A percentile compares a stretch with the other conserved stretches of the same genome.
These are phyloP conservation scores for Fusarium pseudograminearum DNA, from an alignment of 2,329 filamentous ascomycete genomes.

Conservation along the genomic window DNA sequence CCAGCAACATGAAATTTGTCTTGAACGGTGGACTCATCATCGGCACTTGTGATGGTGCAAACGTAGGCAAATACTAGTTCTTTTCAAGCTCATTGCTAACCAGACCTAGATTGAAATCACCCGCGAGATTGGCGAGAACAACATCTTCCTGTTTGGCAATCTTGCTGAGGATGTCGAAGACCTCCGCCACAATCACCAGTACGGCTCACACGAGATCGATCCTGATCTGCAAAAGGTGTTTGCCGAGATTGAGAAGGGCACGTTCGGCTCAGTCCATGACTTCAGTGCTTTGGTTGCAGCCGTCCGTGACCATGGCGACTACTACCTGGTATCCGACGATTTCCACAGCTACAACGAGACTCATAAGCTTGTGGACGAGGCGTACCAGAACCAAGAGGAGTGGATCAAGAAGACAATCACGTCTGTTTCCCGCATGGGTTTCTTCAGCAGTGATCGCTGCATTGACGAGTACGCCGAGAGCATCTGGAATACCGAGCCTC, in stretches of 20 bases:
- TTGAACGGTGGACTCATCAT: constrained; percentile 97
- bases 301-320: constrained; percentile 93
- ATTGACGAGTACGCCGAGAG: constrained; percentile 97
- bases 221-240: constrained; percentile 84
- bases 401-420: constrained; percentile 93
- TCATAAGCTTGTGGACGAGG: constrained; percentile 89
- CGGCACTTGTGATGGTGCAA: constrained; percentile 96
- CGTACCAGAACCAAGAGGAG: constrained; percentile 90
- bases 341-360: constrained; percentile 96
- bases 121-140: constrained; percentile 93
- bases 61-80: constrained; percentile 54
- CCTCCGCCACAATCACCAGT: constrained; percentile 89
- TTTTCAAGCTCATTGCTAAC: not conserved
- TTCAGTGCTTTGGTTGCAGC: constrained; percentile 88
- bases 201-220: constrained; percentile 83
- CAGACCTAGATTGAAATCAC: constrained; percentile 83
- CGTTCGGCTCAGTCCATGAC: constrained; percentile 81
- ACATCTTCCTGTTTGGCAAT: constrained; percentile 98
- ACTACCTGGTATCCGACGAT: constrained; percentile 97
- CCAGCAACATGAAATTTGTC: constrained; percentile 99
- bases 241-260: constrained; percentile 80
- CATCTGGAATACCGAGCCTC: constrained; percentile 96
- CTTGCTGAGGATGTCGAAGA: constrained; percentile 97
- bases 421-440: constrained; percentile 93
- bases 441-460: constrained; percentile 94